Percentiles rank a stretch among this genome's conserved stretches.
These are phyloP conservation scores for Plasmodium yoelii DNA, from an alignment of 169 alveolate genomes.

Conservation along the genomic window DNA sequence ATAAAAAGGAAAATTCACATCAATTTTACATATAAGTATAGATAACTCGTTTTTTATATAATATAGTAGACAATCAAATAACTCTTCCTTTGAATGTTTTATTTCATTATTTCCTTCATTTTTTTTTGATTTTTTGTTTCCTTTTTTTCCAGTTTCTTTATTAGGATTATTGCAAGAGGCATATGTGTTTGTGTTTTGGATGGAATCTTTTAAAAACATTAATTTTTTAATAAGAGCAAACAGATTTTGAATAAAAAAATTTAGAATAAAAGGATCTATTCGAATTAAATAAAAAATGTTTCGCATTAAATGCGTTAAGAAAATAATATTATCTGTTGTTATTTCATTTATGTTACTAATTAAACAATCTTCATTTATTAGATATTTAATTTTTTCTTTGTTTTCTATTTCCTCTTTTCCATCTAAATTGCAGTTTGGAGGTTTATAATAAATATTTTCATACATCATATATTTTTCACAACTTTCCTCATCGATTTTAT, in stretches of 20 bases:
- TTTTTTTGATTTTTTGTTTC: neutral
- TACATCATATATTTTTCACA: neutral
- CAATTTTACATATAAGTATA: constrained; percentile 36
- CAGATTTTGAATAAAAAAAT: constrained; percentile 45
- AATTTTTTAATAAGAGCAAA: constrained; percentile 27
- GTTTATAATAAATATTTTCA: neutral
- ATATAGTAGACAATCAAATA: constrained; percentile 26
- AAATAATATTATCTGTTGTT: constrained; percentile 38
- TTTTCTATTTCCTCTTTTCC: neutral
- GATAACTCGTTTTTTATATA: constrained; percentile 49
- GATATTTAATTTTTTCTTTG: neutral
- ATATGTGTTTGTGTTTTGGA: neutral
- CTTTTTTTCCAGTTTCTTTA: neutral
- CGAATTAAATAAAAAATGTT: constrained; percentile 49
- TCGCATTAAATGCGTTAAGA: constrained; percentile 48
- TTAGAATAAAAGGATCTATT: constrained; percentile 45
- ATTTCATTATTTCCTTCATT: neutral
- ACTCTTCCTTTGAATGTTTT: constrained; percentile 11
- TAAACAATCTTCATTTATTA: constrained; percentile 3
- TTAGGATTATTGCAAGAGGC: no score
- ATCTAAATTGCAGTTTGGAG: neutral
- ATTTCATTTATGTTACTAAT: constrained; percentile 25
- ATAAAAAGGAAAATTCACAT: constrained; percentile 34
- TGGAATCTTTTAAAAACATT: neutral
- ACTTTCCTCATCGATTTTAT: neutral